Conservation (phyloP, 192 early-diverging fungal species). For the Paraglomus occultum region DNA sequence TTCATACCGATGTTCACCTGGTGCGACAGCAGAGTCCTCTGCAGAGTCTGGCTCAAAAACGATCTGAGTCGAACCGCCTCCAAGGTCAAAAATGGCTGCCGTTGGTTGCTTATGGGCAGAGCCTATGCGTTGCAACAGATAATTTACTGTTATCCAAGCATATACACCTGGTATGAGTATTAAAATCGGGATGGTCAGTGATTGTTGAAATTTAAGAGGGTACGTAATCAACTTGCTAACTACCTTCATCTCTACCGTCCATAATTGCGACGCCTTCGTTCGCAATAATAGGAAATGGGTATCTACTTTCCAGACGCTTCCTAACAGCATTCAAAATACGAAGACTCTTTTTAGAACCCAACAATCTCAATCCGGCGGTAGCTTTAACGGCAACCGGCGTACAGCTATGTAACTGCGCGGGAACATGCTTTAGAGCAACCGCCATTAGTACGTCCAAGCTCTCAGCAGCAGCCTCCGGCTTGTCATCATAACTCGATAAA, state of each 20-base stretch:
- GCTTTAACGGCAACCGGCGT: slow-evolving; percentile 95
- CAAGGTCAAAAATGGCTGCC: slow-evolving; percentile 93
- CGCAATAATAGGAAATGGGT: slow-evolving; percentile 78
- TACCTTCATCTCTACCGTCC: slow-evolving; percentile 95
- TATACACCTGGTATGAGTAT: slow-evolving; percentile 65
- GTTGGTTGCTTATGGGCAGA: slow-evolving; percentile 51
- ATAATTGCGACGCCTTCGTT: slow-evolving; percentile 82
- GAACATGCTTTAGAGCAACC: slow-evolving; percentile 71
- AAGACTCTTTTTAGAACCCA: slow-evolving; percentile 68
- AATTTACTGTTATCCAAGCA: slow-evolving; percentile 98
- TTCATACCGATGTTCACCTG: slow-evolving; percentile 74
- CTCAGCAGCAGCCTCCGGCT: slow-evolving; percentile 74
- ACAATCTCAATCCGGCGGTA: slow-evolving; percentile 87
- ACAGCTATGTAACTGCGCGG: slow-evolving; percentile 64
- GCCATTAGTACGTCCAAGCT: slow-evolving; percentile 79
- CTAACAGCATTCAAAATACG: slow-evolving; percentile 74
- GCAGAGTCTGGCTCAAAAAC: slow-evolving; percentile 82
- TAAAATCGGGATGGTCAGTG: neutral
- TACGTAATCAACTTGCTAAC: neutral
- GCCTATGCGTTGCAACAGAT: slow-evolving; percentile 70
- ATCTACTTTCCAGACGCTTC: slow-evolving; percentile 61
- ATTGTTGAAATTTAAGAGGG: too few species aligned
- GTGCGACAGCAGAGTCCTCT: slow-evolving; percentile 40
- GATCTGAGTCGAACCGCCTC: slow-evolving; percentile 96
- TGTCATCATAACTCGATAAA: slow-evolving; percentile 66